Base-by-base conservation (phyloP, 169 alveolate species). In the Plasmodium gonderi region DNA sequence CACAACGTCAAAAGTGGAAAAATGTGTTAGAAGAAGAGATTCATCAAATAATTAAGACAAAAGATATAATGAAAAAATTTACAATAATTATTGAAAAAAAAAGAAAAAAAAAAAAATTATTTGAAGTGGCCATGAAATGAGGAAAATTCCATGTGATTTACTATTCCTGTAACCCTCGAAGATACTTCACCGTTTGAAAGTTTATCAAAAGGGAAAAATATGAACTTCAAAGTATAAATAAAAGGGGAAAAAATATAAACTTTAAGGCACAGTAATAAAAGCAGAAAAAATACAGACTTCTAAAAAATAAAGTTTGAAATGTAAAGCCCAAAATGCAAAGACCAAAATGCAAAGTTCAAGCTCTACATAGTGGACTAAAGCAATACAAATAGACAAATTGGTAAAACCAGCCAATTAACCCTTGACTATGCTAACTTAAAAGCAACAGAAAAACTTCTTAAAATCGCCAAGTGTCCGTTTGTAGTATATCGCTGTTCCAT, bases 401-500 rank as follows among this genome's bases (percentile, higher is more conserved):
- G n/a, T n/a, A n/a, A n/a, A n/a, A n/a, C n/a, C n/a, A n/a, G n/a
- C n/a, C n/a, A n/a, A n/a, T n/a, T n/a, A n/a, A n/a, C n/a, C n/a
- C n/a, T n/a, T n/a, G n/a, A n/a, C 64, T 11, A 20, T 45, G 14
- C 9, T 38, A 64, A 6, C 42, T 47, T 82, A 82, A 29, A 44
- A 82, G 26, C 92, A 82, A 33, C 92, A 82, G 64, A 82, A 82
- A 23, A 69, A 2, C 26, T 82, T 82, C 76, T 69, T 82, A 38
- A 82, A 42, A 33, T 82, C 81, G 9, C 92, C 76, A 12, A 72
- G 29, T 40, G 31, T 76, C 67, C 89, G 40, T 42, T n/a, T 87
- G 69, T 87, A 87, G 45, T 87, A 87, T 87, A 87, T 87, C 36
- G 87, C 80, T 54, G 93, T 87, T 78, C 93, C 93, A 65, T 87